These are phyloP conservation scores for Podaxis mareebaensis DNA, from an alignment of 768 basidiomycete species.

Conservation along the genomic window DNA sequence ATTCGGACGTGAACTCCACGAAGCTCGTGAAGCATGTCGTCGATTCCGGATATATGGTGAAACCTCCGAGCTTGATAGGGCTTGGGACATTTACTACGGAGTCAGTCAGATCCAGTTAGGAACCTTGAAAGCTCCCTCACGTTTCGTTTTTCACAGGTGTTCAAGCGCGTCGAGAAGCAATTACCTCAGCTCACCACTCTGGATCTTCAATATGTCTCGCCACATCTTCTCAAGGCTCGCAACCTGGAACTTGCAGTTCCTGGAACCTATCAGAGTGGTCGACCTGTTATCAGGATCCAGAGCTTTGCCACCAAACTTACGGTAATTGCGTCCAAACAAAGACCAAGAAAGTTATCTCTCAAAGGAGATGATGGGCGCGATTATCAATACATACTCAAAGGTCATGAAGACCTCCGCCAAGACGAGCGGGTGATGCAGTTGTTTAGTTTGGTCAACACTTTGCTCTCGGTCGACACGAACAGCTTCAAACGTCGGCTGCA, in stretches of 20 bases:
- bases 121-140: neutral
- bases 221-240: slow-evolving; percentile 82
- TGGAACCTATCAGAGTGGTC: slow-evolving; percentile 91
- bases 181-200: slow-evolving; percentile 84
- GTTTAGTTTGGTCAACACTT: slow-evolving; percentile 94
- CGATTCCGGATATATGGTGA: slow-evolving; percentile 88
- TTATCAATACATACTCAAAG: slow-evolving; percentile 91
- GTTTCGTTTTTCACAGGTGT: slow-evolving; percentile 56
- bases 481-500: slow-evolving; percentile 96
- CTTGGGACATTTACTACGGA: slow-evolving; percentile 98
- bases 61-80: slow-evolving; percentile 87
- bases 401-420: slow-evolving; percentile 98
- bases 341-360: slow-evolving; percentile 84
- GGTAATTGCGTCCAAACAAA: slow-evolving; percentile 96
- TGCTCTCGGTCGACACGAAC: slow-evolving; percentile 89
- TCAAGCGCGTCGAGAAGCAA: slow-evolving; percentile 95
- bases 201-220: slow-evolving; percentile 97
- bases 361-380: slow-evolving; percentile 92
- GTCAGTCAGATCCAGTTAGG: slow-evolving; percentile 43
- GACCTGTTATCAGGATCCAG: slow-evolving; percentile 75
- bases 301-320: slow-evolving; percentile 88
- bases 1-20: slow-evolving; percentile 88
- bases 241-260: slow-evolving; percentile 96
- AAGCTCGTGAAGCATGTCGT: slow-evolving; percentile 89
- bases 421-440: slow-evolving; percentile 99